A percentile compares a stretch with the other conserved stretches of the same genome.
Conservation (phyloP, 2,329 filamentous ascomycete species). For the Fusarium anthophilum region DNA sequence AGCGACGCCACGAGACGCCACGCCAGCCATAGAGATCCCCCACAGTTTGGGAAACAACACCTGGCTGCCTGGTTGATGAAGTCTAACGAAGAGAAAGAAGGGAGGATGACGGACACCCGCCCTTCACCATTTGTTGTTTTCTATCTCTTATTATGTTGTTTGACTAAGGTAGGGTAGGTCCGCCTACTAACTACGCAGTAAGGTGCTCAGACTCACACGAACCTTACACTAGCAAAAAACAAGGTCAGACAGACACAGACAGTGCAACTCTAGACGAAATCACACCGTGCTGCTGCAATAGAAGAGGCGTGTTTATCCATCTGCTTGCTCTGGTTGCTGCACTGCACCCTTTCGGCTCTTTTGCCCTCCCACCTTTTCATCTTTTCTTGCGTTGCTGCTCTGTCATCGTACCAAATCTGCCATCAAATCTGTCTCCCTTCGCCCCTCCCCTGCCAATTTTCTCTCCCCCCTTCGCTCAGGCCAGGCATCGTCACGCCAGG, state of each 20-base stretch:
- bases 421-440: conserved; percentile 38
- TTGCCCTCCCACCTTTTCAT: conserved; percentile 32
- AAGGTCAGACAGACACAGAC: not conserved
- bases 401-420: conserved; percentile 22
- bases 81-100: conserved; percentile 3
- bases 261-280: not conserved
- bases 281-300: conserved; percentile 4
- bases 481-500: conserved; percentile 29
- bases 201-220: conserved; percentile 17
- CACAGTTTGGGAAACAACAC: not conserved
- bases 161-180: not conserved
- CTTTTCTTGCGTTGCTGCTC: not conserved
- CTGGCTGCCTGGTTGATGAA: not conserved
- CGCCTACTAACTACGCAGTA: not conserved
- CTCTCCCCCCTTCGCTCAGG: conserved; percentile 3
- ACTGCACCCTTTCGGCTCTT: conserved; percentile 27
- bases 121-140: conserved; percentile 5
- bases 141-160: not conserved
- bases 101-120: conserved; percentile 23
- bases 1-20: conserved; percentile 31
- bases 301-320: conserved; percentile 25
- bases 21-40: conserved; percentile 27
- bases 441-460: conserved; percentile 32
- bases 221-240: not conserved
- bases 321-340: conserved; percentile 9